phyloP scores from a whole-genome alignment of 2,329 filamentous ascomycete species.

The Proliferodiscus dingleyae region DNA sequence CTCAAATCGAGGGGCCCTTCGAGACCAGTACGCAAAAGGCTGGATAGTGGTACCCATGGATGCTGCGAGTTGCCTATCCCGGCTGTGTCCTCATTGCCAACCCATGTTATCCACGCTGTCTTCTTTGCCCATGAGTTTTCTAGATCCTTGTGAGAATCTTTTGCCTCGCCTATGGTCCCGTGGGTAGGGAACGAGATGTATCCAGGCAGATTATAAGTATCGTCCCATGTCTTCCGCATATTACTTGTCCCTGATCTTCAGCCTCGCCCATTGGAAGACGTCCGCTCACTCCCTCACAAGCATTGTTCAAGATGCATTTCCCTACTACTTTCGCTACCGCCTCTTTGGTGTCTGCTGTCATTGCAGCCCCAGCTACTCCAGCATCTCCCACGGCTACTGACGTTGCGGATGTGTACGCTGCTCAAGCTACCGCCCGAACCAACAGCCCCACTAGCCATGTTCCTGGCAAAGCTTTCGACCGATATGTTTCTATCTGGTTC shows the following conservation, averaged over 20 bases:
- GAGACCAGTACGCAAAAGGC: too few species aligned
- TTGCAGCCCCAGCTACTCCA: slow-evolving; percentile 20
- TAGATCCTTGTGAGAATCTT: slow-evolving; percentile 8
- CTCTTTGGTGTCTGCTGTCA: slow-evolving; percentile 25
- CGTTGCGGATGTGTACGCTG: slow-evolving; percentile 46
- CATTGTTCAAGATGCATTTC: slow-evolving; percentile 24
- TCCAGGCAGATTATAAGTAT: neutral
- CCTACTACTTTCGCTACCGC: slow-evolving; percentile 18
- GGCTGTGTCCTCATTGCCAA: neutral
- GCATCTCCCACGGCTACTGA: slow-evolving; percentile 43
- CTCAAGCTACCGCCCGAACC: slow-evolving; percentile 56
- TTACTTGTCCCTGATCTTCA: slow-evolving; percentile 8
- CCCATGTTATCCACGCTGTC: neutral
- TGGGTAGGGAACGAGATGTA: neutral
- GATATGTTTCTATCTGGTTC: slow-evolving; percentile 69
- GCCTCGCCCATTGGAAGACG: slow-evolving; percentile 10
- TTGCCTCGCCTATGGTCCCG: slow-evolving; percentile 1
- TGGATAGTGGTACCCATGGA: neutral
- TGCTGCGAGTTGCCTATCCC: neutral
- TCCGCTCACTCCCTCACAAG: neutral
- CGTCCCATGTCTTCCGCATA: slow-evolving; percentile 10
- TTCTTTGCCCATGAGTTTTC: slow-evolving; percentile 2
- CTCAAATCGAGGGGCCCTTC: too few species aligned
- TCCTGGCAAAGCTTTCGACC: slow-evolving; percentile 67
- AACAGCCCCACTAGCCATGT: slow-evolving; percentile 58